A percentile compares a stretch with the other conserved stretches of the same genome.
These are phyloP conservation scores for Chloranthus sessilifolius DNA, from an alignment of 164 flowering plant species.

Conservation along the genomic window DNA sequence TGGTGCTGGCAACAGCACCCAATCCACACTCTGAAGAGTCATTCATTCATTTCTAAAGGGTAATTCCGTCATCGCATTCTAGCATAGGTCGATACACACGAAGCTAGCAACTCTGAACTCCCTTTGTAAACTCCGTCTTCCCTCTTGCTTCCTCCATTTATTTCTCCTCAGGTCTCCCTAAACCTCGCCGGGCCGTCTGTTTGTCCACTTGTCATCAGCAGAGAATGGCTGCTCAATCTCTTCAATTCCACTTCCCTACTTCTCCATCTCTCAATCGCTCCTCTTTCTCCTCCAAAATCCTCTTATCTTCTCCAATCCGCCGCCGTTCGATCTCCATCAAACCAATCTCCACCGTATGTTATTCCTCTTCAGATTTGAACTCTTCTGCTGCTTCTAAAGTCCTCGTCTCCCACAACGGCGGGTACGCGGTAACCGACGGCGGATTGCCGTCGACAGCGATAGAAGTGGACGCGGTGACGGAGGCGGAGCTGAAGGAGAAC, in stretches of 20 bases:
- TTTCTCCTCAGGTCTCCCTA: too few species aligned
- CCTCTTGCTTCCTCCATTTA: too few species aligned
- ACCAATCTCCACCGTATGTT: conserved; percentile 17
- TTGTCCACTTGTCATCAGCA: too few species aligned
- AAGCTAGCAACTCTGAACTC: too few species aligned
- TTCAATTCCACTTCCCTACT: conserved; percentile 14
- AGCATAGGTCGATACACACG: too few species aligned
- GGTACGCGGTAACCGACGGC: neutral
- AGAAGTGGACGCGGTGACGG: conserved; percentile 33
- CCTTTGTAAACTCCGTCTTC: too few species aligned
- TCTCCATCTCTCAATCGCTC: conserved; percentile 7
- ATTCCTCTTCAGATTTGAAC: conserved; percentile 18
- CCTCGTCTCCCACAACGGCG: conserved; percentile 19
- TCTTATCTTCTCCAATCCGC: neutral
- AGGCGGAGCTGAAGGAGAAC: conserved; percentile 31
- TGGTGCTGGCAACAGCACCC: too few species aligned
- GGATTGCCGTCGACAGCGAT: conserved; percentile 10
- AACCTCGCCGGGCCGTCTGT: too few species aligned
- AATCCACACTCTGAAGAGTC: too few species aligned
- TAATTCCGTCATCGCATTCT: too few species aligned
- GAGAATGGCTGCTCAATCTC: conserved; percentile 32
- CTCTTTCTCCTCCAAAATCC: neutral
- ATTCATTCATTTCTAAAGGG: too few species aligned
- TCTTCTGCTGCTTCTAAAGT: conserved; percentile 4
- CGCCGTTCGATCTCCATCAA: conserved; percentile 3